Evolutionary conservation across 1,139 yeast genomes (phyloP), one percentile per base, ranked within the genome.

Genomic region (Candida gigantensis): DNA sequence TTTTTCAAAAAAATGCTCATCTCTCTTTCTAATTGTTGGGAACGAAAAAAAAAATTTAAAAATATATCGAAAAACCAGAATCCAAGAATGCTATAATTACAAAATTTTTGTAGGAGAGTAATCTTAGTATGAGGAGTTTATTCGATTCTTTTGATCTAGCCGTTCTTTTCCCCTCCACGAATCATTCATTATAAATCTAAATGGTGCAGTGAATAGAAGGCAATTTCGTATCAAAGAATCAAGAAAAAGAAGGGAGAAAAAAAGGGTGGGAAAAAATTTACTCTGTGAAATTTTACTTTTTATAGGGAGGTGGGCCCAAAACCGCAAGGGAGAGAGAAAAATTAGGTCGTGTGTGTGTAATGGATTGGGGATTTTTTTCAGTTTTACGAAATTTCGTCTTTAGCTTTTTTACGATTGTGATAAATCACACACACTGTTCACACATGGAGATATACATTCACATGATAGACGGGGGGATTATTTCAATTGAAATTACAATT

Each of bases 191-290:
- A 48, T 18, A n/a, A n/a, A 32, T 37, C 44, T 45, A 63, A 62
- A 64, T 63, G 77, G 77, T 72, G 78, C 79, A 74, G 79, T 74
- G 79, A 74, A 74, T 74, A 70, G 79, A 72, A 66, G 61, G 77
- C 79, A 56, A 23, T 23, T 67, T 68, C 75, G 78, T 72, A 72
- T 73, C 77, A 62, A 59, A 57, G 62, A 55, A 36, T 24, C 24
- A 37, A 54, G 27, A 34, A 32, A 26, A 36, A 34, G 24, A 28
- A 32, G 20, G 32, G 29, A 13, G 32, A 31, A 41, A 36, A 29
- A 36, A 32, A 23, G 15, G 6, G 16, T 9, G 19, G 15, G 13
- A 7, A 24, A 20, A 35, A 25, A 35, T n/a, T n/a, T n/a, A n/a
- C n/a, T n/a, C n/a, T n/a, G n/a, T n/a, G n/a, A n/a, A n/a, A n/a